These are phyloP conservation scores for Collariella sp. DNA, from an alignment of 495 filamentous ascomycete species.

Conservation along the genomic window DNA sequence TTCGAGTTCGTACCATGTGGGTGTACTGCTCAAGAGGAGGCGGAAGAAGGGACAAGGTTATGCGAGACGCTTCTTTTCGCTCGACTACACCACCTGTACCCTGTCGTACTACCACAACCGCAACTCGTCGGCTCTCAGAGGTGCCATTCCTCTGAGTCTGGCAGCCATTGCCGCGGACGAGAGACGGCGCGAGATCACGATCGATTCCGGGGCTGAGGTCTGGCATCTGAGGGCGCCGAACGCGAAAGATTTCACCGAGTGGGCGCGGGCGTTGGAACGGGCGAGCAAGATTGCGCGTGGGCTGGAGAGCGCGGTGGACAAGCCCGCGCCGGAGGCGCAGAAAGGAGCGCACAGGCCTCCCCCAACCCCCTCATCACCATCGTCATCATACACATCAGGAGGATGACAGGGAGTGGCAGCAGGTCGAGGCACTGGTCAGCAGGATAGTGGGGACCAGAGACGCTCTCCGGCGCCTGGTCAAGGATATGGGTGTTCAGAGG, in stretches of 20 bases:
- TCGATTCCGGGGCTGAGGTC: conserved; percentile 92
- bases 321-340: conserved; percentile 15
- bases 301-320: conserved; percentile 28
- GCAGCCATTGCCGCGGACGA: conserved; percentile 86
- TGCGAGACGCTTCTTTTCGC: conserved; percentile 85
- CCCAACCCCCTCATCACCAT: too few relatives aligned
- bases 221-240: conserved; percentile 90
- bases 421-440: conserved; percentile 72
- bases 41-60: conserved; percentile 90
- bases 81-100: conserved; percentile 85
- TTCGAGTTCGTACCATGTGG: conserved; percentile 55
- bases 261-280: conserved; percentile 76
- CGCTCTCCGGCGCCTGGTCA: conserved; percentile 73
- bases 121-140: conserved; percentile 80
- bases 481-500: conserved; percentile 66
- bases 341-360: conserved; percentile 16
- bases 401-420: conserved; percentile 77
- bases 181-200: conserved; percentile 79
- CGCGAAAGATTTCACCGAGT: conserved; percentile 73
- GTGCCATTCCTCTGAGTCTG: conserved; percentile 83
- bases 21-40: conserved; percentile 76
- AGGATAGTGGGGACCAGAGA: conserved; percentile 81
- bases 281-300: conserved; percentile 53
- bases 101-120: conserved; percentile 92
- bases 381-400: conserved; percentile 32